Evolutionary conservation across 352 stramenopile species (phyloP).

Genomic region (Proteromonas lacertae): DNA sequence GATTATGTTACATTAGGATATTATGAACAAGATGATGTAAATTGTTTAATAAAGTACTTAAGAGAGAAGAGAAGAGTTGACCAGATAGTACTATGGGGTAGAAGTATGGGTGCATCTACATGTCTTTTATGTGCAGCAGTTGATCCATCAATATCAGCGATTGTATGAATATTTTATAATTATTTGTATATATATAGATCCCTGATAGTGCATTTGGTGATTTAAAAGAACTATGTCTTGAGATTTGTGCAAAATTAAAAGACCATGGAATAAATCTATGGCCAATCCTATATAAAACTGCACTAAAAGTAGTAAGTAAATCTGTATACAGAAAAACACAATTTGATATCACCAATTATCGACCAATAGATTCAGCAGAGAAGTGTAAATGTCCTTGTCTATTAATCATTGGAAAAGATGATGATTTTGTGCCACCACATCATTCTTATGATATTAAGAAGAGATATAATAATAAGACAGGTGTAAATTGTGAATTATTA

Average conservation of each 20-base stretch:
- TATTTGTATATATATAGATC: background rate
- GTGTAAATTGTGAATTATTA: constrained; percentile 86
- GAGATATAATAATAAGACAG: constrained; percentile 41
- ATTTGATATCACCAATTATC: constrained; percentile 28
- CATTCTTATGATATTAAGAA: constrained; percentile 36
- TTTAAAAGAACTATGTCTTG: background rate
- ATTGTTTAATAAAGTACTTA: constrained; percentile 53
- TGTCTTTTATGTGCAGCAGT: constrained; percentile 77
- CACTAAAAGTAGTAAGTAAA: constrained; percentile 30
- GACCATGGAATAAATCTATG: no score
- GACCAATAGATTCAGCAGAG: constrained; percentile 29
- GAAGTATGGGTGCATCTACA: constrained; percentile 85
- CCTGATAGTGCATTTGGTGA: background rate
- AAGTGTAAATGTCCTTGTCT: constrained; percentile 77
- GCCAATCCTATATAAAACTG: no score
- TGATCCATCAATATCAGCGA: constrained; percentile 65
- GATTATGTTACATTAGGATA: constrained; percentile 88
- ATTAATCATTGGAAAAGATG: constrained; percentile 62
- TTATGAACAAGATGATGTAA: constrained; percentile 59
- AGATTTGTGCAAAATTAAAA: background rate
- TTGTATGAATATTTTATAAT: constrained; percentile 8
- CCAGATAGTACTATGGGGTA: constrained; percentile 77
- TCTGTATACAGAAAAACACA: constrained; percentile 49
- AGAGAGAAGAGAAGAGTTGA: constrained; percentile 40
- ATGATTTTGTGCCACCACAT: constrained; percentile 65